Evolutionary conservation across 1,284 basidiomycete species (phyloP).

Genomic region (Xerocomus cyaneibrunnescens): DNA sequence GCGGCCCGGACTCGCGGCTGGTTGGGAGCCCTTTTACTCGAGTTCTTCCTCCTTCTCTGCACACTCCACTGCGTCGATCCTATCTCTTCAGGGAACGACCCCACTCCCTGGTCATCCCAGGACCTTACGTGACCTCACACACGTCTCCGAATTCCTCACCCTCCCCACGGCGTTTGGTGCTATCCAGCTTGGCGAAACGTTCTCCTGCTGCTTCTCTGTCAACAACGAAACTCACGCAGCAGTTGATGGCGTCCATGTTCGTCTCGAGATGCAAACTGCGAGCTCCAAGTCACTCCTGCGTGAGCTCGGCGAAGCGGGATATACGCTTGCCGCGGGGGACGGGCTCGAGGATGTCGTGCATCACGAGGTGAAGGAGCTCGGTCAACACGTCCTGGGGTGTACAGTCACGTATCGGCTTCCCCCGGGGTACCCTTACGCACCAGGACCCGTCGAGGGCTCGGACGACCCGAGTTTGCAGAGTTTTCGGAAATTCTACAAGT

Average conservation of each 20-base stretch:
- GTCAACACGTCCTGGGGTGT: constrained; percentile 79
- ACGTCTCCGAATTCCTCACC: constrained; percentile 68
- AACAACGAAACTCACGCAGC: constrained; percentile 71
- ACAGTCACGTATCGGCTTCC: constrained; percentile 70
- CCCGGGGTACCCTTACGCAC: constrained; percentile 48
- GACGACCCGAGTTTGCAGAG: constrained; percentile 63
- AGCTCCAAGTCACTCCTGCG: constrained; percentile 60
- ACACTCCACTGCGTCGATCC: constrained; percentile 70
- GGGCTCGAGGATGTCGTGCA: constrained; percentile 65
- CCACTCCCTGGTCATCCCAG: constrained; percentile 74
- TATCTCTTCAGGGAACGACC: constrained; percentile 70
- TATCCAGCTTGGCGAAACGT: constrained; percentile 80
- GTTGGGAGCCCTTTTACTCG: constrained; percentile 84
- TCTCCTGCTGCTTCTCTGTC: constrained; percentile 73
- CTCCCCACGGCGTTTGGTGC: constrained; percentile 76
- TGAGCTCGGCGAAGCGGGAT: constrained; percentile 57
- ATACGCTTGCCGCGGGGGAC: constrained; percentile 50
- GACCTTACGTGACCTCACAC: constrained; percentile 73
- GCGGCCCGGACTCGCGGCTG: constrained; percentile 70
- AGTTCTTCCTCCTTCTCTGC: constrained; percentile 75
- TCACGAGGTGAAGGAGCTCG: constrained; percentile 82
- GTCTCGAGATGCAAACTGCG: constrained; percentile 77
- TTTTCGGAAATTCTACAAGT: constrained; percentile 88
- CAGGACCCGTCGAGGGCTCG: constrained; percentile 46
- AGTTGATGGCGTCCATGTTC: constrained; percentile 57